A percentile compares a stretch with the other conserved stretches of the same genome.
These are phyloP conservation scores for Rhododendron williamsianum DNA, from an alignment of 148 eudicot species.

Conservation along the genomic window DNA sequence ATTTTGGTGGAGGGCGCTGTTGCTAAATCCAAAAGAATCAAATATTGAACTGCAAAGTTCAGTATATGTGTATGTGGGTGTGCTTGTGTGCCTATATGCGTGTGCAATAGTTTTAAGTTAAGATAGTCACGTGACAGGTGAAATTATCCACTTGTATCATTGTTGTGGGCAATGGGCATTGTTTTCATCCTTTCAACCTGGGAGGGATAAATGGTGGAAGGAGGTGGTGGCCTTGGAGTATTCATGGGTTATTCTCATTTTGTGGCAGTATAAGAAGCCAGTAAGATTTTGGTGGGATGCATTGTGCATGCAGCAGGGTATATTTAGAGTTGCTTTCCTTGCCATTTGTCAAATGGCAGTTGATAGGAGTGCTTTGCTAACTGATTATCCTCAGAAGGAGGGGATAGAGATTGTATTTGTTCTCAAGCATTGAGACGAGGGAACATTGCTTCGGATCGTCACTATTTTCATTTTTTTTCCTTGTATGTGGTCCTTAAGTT, in stretches of 20 bases:
- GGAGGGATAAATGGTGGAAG: neutral
- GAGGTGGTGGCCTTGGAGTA: neutral
- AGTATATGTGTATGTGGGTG: neutral
- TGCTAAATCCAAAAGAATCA: constrained; percentile 3
- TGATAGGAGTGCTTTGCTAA: neutral
- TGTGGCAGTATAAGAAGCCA: neutral
- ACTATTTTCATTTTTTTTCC: neutral
- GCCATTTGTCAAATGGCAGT: neutral
- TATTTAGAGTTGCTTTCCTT: neutral
- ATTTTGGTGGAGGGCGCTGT: neutral
- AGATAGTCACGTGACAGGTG: neutral
- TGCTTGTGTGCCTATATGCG: neutral
- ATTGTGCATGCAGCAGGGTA: neutral
- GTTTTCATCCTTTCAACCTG: neutral
- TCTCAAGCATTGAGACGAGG: neutral
- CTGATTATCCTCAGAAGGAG: neutral
- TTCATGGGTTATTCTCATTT: neutral
- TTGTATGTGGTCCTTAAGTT: neutral
- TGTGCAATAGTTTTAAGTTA: neutral
- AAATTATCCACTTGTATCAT: neutral
- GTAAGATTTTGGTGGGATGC: neutral
- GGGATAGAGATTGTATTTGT: neutral
- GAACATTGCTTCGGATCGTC: neutral
- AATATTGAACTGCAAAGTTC: neutral
- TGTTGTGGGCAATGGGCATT: neutral